Base-by-base conservation (phyloP, 1,284 basidiomycete species). In the Apiotrichum montevideense region DNA sequence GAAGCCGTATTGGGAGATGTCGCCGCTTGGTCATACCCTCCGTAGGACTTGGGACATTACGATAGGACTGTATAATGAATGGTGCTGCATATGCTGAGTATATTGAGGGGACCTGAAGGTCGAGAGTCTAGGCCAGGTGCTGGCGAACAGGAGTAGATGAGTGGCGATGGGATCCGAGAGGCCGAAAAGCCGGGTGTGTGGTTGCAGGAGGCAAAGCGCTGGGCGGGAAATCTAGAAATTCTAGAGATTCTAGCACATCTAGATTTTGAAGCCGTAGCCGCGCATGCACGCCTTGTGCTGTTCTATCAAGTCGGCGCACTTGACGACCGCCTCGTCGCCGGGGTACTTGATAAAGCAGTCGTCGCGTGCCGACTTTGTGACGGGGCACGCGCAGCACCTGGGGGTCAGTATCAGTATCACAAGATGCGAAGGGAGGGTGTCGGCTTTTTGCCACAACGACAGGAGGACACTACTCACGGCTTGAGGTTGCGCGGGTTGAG, bases 311-410 rank as follows among this genome's bases (percentile, higher is more conserved):
- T 87, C 84, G 68, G 82, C 84, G 79, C 94, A 97, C 72, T 87
- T 86, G 58, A 85, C 84, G 57, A 83, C 81, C 4, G 87, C 87
- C 62, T 85, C 84, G 42, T 84, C 82, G 6, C 85, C 77, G 66
- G 85, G 84, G 64, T 81, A 82, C 62, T 85, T 83, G 64, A 98
- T 79, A 81, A 96, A 97, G 78, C 95, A 98, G 66, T 93, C 87
- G 77, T 98, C 95, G 39, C 95, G 83, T 33, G 82, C 82, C 6
- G 86, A 83, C 77, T 98, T 98, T 0, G 93, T 96, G 66, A 93
- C 84, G 11, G 93, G 92, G 75, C 94, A 98, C 46, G 94, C 94
- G 69, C 94, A 98, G 71, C 94, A 98, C 52, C 79, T 92, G 63
- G 34, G 29, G 3, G 46, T 35, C 50, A 14, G 13, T 14, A n/a